phyloP scores from a whole-genome alignment of 202 grass and related monocot species.

The Setaria viridis region DNA sequence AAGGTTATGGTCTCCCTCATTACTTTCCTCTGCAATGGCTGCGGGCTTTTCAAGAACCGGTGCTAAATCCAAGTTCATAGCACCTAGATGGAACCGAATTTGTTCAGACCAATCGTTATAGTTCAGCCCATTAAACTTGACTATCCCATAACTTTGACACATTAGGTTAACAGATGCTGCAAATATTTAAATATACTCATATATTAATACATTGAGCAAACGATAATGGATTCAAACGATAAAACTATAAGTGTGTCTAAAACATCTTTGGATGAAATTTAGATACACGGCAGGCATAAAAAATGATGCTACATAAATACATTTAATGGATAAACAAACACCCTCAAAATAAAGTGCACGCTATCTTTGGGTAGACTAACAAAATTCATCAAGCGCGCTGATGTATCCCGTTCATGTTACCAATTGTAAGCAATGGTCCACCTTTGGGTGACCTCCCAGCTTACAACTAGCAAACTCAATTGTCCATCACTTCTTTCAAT shows the following conservation, averaged over 20 bases:
- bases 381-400: background rate
- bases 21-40: background rate
- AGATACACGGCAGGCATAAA: background rate
- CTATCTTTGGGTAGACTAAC: slow-evolving; percentile 5
- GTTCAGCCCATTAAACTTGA: background rate
- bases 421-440: background rate
- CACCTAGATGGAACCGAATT: background rate
- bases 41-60: background rate
- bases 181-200: background rate
- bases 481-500: background rate
- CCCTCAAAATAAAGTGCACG: background rate
- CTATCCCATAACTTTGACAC: background rate
- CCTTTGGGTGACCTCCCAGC: background rate
- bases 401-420: background rate
- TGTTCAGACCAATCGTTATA: background rate
- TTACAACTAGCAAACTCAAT: background rate
- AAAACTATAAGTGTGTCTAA: background rate
- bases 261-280: background rate
- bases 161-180: background rate
- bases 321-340: background rate
- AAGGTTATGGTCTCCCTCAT: background rate
- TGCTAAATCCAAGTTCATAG: background rate
- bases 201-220: background rate
- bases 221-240: background rate
- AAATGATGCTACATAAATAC: background rate